Base-by-base conservation (phyloP, 2,329 filamentous ascomycete species). In the Aspergillus oerlinghausenensis region DNA sequence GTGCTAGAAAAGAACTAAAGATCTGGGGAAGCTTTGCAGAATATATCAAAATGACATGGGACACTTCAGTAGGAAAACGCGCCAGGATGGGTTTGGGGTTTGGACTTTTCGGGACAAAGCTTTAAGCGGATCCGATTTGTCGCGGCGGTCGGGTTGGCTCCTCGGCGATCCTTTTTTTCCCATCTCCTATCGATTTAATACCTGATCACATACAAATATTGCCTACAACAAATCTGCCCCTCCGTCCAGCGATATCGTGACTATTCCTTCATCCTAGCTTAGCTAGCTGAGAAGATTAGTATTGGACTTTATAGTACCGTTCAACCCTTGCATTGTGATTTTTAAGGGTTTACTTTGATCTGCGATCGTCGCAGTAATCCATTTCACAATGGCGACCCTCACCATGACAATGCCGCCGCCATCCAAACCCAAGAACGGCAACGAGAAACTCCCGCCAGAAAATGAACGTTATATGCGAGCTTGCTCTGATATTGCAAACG, bases 401-500 rank as follows among this genome's bases (percentile, higher is more conserved):
- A 80, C 84, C 43, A 80, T 84, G 70, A 88, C 83, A 38, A 75
- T 83, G 67, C 83, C 82, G 55, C 75, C 81, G 61, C 68, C 76
- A 14, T 78, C 80, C 63, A 81, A 81, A 59, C 71, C 82, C 29
- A 82, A 86, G 66, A 94, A 90, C 75, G 88, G 84, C 67, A 78
- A 40, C 19, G 29, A 83, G 64, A 90, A 92, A 65, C 82, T 96
- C 11, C 84, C 91, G 2, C 90, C 94, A 26, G 94, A 99, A 76
- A 96, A 92, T 75, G 94, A 99, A 77, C 87, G 94, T 52, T 97
- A 90, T 73, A 84, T 97, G 74, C 86, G 92, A 73, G 94, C 92
- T 66, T 99, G 95, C 75, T 92, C 93, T 60, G 95, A 99, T 67
- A 92, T 99, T 68, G 93, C 92, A 52, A 95, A 90, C 70, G 89